phyloP scores from a whole-genome alignment of 2,329 filamentous ascomycete genomes.

The Verticillium longisporum region DNA sequence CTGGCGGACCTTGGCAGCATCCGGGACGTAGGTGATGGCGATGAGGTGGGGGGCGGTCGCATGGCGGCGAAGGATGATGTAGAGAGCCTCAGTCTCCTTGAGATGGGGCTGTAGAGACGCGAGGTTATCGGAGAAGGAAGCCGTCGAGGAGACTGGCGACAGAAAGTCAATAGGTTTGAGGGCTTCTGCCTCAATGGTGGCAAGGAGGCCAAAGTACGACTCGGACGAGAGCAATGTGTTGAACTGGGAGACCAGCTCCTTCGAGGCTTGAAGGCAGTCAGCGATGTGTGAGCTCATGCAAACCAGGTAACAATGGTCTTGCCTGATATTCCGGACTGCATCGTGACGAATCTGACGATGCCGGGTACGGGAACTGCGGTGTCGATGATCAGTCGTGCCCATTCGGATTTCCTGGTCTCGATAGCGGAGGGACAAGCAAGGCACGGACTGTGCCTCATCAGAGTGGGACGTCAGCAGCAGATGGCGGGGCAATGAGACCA shows the following conservation, averaged over 20 bases:
- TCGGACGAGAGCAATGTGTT: conserved; percentile 57
- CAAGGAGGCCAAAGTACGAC: conserved; percentile 62
- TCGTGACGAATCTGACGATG: conserved; percentile 20
- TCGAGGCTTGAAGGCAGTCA: conserved; percentile 49
- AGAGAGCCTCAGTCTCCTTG: conserved; percentile 60
- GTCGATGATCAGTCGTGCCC: not conserved
- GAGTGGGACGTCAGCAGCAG: not conserved
- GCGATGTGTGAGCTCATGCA: not conserved
- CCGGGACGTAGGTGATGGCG: conserved; percentile 73
- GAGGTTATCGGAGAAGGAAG: conserved; percentile 59
- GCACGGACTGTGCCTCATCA: not conserved
- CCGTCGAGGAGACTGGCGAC: conserved; percentile 43
- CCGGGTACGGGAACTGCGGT: not conserved
- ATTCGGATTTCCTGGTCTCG: conserved; percentile 15
- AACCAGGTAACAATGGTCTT: conserved; percentile 13
- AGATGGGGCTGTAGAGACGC: conserved; percentile 55
- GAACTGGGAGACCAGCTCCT: conserved; percentile 71
- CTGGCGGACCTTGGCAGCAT: conserved; percentile 70
- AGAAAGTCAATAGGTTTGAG: conserved; percentile 53
- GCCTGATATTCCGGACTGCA: conserved; percentile 79
- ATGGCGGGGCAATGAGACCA: not conserved
- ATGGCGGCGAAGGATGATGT: conserved; percentile 67
- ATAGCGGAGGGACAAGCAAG: not conserved
- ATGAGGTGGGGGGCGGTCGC: conserved; percentile 51
- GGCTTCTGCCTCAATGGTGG: conserved; percentile 62